Conservation (phyloP, 2,329 filamentous ascomycete species). For the Lachnellula suecica region DNA sequence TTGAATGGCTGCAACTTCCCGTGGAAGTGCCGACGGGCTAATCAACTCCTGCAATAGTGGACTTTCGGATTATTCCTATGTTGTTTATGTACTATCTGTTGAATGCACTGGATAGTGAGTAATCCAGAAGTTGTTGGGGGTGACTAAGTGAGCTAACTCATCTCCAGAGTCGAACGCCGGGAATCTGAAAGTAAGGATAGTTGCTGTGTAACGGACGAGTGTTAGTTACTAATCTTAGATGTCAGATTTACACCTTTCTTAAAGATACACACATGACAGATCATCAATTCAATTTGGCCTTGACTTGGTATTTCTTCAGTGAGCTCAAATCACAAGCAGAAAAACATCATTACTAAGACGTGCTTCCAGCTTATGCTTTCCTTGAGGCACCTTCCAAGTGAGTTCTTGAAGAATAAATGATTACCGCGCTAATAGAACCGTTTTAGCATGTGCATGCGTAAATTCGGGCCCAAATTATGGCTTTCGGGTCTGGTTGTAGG, state of each 20-base stretch:
- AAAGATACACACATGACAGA: constrained; percentile 4
- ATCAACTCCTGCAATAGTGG: neutral
- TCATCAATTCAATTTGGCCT: constrained; percentile 7
- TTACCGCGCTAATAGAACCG: neutral
- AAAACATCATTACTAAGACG: neutral
- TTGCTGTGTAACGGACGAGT: neutral
- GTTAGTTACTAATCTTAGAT: neutral
- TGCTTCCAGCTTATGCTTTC: constrained; percentile 1
- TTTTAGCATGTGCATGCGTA: constrained; percentile 6
- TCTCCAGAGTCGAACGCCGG: constrained; percentile 6
- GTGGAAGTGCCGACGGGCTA: too few species aligned
- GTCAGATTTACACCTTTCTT: constrained; percentile 7
- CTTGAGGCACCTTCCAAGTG: constrained; percentile 7
- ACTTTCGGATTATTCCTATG: constrained; percentile 8
- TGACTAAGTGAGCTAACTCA: too few species aligned
- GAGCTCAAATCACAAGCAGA: neutral
- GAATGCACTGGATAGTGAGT: constrained; percentile 8
- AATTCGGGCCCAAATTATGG: constrained; percentile 6
- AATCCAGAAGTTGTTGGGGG: neutral
- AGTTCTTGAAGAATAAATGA: neutral
- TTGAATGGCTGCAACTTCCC: too few species aligned
- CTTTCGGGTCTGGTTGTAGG: constrained; percentile 3
- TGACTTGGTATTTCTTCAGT: constrained; percentile 13
- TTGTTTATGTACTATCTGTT: constrained; percentile 8
- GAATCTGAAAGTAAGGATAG: constrained; percentile 5